Evolutionary conservation across 2,329 filamentous ascomycete species (phyloP), one percentile per base, ranked within the genome.

Genomic region (Neobulgaria alba): DNA sequence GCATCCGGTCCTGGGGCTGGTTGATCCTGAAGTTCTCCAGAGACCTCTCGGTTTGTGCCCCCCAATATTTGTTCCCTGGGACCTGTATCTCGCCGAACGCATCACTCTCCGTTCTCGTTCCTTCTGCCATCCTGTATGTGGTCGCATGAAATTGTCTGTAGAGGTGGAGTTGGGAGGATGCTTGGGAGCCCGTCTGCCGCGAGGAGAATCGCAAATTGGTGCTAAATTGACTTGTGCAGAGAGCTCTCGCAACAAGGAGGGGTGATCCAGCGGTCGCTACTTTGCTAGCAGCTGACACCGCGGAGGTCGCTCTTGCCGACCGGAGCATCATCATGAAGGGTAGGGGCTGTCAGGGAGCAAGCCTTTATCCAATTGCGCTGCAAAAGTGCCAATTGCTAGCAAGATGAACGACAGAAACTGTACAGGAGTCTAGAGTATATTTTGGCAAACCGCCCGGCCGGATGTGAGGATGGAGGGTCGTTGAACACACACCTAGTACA

Each of bases 11-110:
- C 68, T 95, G 87, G 46, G 92, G 92, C 74, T 96, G 92, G 71
- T 96, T 96, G 79, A 98, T 96, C 66, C 83, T 84, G 76, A 98
- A 98, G 74, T 98, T 98, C 66, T 85, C 82, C 63, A 96, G 77
- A 38, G 90, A 96, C 54, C 90, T 82, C 75, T 95, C 84, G 40
- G 90, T 95, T 75, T 95, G 90, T 47, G 90, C 90, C 61, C 92
- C 92, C 90, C 92, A 98, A 76, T 98, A 98, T 72, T 84, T 90
- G 77, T 95, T 87, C 51, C 75, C 75, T 31, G 84, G 76, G 55
- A 96, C 89, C 72, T 95, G 79, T 64, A 98, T 78, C 71, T 94
- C 88, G 68, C 92, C 92, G 72, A 96, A 96, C 67, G 92, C 92
- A 73, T 98, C 92, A 67, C 79, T 92, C 70, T 98, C 92, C 59